Base-by-base conservation (phyloP, 2,329 filamentous ascomycete genomes). In the Diaporthe sp. region DNA sequence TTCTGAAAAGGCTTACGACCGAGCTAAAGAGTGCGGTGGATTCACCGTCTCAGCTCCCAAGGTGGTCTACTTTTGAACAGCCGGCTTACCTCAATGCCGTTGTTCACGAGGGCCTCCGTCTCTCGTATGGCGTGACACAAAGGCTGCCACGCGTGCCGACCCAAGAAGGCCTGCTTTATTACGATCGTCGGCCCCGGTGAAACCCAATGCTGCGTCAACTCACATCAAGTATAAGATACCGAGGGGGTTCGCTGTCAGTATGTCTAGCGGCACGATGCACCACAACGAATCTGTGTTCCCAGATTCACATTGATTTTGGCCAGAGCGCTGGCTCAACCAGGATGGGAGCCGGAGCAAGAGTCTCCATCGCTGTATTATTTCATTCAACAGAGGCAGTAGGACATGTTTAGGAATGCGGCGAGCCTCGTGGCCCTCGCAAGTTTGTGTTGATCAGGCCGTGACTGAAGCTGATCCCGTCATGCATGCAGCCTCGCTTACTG, bases 281-380 rank as follows among this genome's bases (percentile, higher is more conserved):
- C 71, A 73, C 58, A 53, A 73, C n/a, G 71, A 73, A 44, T 39
- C 28, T 4, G 42, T 65, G 0, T 73, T 73, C n/a, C 58, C 71
- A 28, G 58, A 55, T 22, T 73, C 71, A n/a, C 17, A 63, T 55
- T 4, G 17, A 10, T 65, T 73, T 22, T 6, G 28, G 6, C 71
- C 71, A 6, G 78, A 79, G 20, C 65, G 82, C 79, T 76, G 76
- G 81, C 15, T 85, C 79, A 77, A 53, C 31, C 77, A 79, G 0
- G 44, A 65, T 34, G 47, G 58, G 13, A 60, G 25, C 12, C 55
- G 70, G 28, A 31, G 39, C 10, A 73, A 55, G 34, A 53, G 20
- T 13, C 22, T 63, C n/a, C 47, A 73, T 6, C 60, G 49, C 20
- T 25, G 25, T 47, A 37, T 53, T 1, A 73, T 51, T 22, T 17